A percentile compares a stretch with the other conserved stretches of the same genome.
Evolutionary conservation across 1,284 basidiomycete genomes (phyloP).

Genomic region (Cryptococcus sp.): DNA sequence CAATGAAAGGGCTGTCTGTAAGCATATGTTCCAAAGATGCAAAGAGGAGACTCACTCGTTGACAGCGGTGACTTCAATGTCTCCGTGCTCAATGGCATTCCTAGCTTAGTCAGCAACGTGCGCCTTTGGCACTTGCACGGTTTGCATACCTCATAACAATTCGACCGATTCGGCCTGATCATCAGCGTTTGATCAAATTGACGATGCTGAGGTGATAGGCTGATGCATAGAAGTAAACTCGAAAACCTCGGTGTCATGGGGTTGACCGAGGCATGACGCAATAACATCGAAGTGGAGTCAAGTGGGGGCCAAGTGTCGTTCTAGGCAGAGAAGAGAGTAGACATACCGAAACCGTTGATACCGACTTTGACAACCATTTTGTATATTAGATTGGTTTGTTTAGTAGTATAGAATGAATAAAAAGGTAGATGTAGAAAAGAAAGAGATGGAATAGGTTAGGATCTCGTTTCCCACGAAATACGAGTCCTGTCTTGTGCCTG

Average conservation of each 20-base stretch:
- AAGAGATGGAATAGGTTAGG: constrained; percentile 11
- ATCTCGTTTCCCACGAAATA: neutral
- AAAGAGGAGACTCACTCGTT: constrained; percentile 66
- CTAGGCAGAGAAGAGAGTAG: neutral
- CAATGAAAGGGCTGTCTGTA: constrained; percentile 79
- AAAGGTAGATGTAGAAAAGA: constrained; percentile 4
- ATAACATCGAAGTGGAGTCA: neutral
- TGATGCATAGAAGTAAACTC: no score
- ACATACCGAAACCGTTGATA: constrained; percentile 92
- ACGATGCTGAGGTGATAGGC: no score
- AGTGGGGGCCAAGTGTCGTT: neutral
- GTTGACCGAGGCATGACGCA: neutral
- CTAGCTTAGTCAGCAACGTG: constrained; percentile 38
- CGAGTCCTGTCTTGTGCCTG: neutral
- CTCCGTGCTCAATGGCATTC: constrained; percentile 76
- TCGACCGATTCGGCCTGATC: constrained; percentile 88
- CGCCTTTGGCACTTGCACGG: neutral
- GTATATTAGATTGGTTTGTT: constrained; percentile 12
- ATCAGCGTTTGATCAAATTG: no score
- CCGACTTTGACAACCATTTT: constrained; percentile 71
- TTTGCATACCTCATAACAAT: constrained; percentile 68
- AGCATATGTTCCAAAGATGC: neutral
- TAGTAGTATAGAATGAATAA: constrained; percentile 8
- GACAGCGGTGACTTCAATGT: constrained; percentile 77
- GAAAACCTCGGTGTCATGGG: neutral